Conservation (phyloP, 371 early-diverging fungal genomes). For the Syncephalastrum sp. region DNA sequence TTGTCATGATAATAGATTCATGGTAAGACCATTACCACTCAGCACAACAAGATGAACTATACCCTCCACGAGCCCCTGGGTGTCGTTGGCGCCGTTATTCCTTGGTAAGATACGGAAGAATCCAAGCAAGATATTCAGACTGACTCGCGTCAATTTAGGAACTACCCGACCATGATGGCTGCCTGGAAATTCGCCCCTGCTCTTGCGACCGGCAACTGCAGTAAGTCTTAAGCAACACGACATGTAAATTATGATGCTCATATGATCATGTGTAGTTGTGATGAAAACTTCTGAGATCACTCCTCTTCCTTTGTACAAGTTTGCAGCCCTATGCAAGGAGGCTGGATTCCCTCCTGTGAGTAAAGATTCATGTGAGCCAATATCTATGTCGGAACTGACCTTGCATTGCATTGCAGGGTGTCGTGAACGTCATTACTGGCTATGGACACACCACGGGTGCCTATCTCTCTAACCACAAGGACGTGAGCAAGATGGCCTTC, state of each 20-base stretch:
- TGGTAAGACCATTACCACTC: conserved; percentile 41
- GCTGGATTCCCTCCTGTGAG: conserved; percentile 49
- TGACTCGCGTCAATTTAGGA: conserved; percentile 18
- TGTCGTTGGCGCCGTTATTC: conserved; percentile 77
- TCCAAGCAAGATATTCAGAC: background rate
- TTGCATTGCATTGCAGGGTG: conserved; percentile 41
- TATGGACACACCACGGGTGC: conserved; percentile 40
- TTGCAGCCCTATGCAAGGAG: conserved; percentile 47
- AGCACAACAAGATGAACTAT: conserved; percentile 52
- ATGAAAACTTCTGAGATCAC: conserved; percentile 60
- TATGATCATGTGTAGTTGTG: conserved; percentile 25
- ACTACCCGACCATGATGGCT: conserved; percentile 79
- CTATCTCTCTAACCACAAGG: conserved; percentile 23
- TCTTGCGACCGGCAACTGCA: conserved; percentile 68
- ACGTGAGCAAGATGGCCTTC: conserved; percentile 42
- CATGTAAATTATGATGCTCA: background rate
- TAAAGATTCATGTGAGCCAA: background rate
- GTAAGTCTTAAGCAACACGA: conserved; percentile 27
- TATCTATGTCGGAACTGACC: background rate
- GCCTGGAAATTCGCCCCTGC: conserved; percentile 89
- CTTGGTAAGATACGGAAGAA: conserved; percentile 23
- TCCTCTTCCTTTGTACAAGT: conserved; percentile 48
- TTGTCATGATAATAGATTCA: conserved; percentile 61
- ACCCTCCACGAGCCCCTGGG: conserved; percentile 80
- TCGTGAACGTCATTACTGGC: conserved; percentile 71